Conservation (phyloP, 192 early-diverging fungal genomes). For the Chytriomyces sp. region DNA sequence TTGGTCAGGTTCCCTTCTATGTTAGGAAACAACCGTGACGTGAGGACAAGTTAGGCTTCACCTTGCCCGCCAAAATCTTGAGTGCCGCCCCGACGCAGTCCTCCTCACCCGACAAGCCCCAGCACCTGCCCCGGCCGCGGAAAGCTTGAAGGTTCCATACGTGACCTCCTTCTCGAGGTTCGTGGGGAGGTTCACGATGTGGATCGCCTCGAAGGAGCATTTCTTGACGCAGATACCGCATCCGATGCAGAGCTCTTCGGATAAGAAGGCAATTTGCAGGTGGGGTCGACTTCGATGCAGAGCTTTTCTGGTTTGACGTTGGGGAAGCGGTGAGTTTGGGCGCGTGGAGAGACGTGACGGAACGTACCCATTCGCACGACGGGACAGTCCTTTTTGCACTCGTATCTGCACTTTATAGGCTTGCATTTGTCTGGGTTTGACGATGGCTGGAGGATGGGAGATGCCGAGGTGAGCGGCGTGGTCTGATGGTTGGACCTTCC, state of each 20-base stretch:
- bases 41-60: slow-evolving; percentile 98
- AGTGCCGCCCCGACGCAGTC: slow-evolving; percentile 61
- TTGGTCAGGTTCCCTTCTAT: too few species aligned
- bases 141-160: slow-evolving; percentile 97
- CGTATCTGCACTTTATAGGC: slow-evolving; percentile 98
- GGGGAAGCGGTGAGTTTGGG: too few species aligned
- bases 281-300: slow-evolving; percentile 87
- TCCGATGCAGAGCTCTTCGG: slow-evolving; percentile 95
- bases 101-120: slow-evolving; percentile 82
- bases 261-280: slow-evolving; percentile 86
- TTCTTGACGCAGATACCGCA: slow-evolving; percentile 98
- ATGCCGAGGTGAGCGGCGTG: too few species aligned
- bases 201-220: slow-evolving; percentile 94
- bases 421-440: slow-evolving; percentile 94
- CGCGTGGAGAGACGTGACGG: background rate
- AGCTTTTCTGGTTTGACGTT: slow-evolving; percentile 78
- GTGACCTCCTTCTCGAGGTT: slow-evolving; percentile 92
- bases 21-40: too few species aligned
- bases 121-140: slow-evolving; percentile 96
- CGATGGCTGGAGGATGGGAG: slow-evolving; percentile 69
- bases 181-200: slow-evolving; percentile 95
- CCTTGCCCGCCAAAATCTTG: slow-evolving; percentile 88
- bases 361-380: slow-evolving; percentile 93
- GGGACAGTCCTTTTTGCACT: slow-evolving; percentile 95
- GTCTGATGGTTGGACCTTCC: background rate